These are phyloP conservation scores for Ogataea parapolymorpha DNA, from an alignment of 805 yeast genomes.

Conservation along the genomic window DNA sequence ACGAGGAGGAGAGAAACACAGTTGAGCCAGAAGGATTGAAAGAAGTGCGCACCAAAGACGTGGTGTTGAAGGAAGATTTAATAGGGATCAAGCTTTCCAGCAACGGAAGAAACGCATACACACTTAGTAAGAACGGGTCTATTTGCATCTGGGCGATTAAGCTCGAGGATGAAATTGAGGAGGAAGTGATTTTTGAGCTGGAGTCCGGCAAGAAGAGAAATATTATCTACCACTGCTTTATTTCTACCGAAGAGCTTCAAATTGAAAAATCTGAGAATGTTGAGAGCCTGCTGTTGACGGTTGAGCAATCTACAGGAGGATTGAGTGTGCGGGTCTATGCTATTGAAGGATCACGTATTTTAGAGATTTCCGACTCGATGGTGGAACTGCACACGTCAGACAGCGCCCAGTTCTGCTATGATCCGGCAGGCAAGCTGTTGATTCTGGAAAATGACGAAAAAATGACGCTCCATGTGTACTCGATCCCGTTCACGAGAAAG, in stretches of 20 bases:
- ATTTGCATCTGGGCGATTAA: conserved; percentile 25
- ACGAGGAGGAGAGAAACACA: conserved; percentile 29
- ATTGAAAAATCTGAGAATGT: conserved; percentile 21
- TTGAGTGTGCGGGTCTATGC: conserved; percentile 28
- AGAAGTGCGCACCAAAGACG: conserved; percentile 32
- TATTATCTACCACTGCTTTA: conserved; percentile 25
- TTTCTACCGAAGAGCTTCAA: conserved; percentile 25
- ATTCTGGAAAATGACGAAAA: conserved; percentile 20
- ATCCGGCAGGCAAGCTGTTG: conserved; percentile 31
- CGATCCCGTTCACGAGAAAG: conserved; percentile 33
- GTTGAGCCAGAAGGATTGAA: conserved; percentile 34
- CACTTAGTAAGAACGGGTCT: conserved; percentile 32
- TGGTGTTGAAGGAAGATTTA: conserved; percentile 24
- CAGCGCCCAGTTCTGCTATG: conserved; percentile 22
- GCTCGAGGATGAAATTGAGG: conserved; percentile 12
- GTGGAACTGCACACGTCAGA: conserved; percentile 19
- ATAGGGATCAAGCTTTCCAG: conserved; percentile 28
- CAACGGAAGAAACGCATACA: conserved; percentile 29
- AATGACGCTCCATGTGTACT: conserved; percentile 21
- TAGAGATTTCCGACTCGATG: conserved; percentile 30
- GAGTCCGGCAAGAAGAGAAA: conserved; percentile 12
- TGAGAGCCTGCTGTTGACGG: conserved; percentile 23
- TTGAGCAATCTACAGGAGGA: conserved; percentile 17
- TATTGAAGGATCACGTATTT: conserved; percentile 24
- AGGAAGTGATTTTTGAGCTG: conserved; percentile 8